Conservation (phyloP, 202 grass and related monocot species). For the Sporobolus alterniflorus region DNA sequence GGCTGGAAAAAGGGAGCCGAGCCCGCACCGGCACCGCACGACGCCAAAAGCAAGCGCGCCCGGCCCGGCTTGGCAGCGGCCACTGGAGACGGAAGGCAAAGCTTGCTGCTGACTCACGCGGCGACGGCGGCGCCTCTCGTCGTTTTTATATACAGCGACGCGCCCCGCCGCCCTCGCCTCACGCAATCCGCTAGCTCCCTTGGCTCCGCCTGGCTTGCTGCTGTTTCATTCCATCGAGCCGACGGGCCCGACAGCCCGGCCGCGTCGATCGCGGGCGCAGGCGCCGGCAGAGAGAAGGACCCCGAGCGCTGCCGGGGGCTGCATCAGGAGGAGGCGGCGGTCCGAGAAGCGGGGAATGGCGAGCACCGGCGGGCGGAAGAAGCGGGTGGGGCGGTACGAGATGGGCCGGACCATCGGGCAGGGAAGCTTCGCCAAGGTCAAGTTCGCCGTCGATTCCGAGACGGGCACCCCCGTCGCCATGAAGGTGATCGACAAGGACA, state of each 20-base stretch:
- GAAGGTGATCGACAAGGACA: constrained; percentile 88
- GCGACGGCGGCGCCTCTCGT: not conserved
- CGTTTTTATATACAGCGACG: not conserved
- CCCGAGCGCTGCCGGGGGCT: not conserved
- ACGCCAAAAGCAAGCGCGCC: not conserved
- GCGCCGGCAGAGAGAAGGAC: not conserved
- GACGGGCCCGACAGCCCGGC: not conserved
- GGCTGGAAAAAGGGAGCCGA: not conserved
- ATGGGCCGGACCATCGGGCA: constrained; percentile 90
- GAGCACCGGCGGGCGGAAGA: constrained; percentile 45
- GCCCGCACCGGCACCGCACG: not conserved
- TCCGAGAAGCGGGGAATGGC: not conserved
- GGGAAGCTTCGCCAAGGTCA: constrained; percentile 93
- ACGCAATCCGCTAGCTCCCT: not conserved
- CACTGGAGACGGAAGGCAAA: not conserved
- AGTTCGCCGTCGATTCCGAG: constrained; percentile 80
- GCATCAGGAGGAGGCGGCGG: not conserved
- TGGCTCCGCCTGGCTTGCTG: not conserved
- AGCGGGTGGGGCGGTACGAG: constrained; percentile 85
- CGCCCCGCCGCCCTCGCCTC: not conserved
- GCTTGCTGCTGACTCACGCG: not conserved
- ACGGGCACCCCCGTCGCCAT: constrained; percentile 67
- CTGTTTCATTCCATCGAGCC: not conserved
- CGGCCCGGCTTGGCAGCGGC: not conserved
- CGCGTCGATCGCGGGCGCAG: not conserved